Evolutionary conservation across 2,329 filamentous ascomycete genomes (phyloP).

Genomic region (Calonectria pseudoreteaudii): DNA sequence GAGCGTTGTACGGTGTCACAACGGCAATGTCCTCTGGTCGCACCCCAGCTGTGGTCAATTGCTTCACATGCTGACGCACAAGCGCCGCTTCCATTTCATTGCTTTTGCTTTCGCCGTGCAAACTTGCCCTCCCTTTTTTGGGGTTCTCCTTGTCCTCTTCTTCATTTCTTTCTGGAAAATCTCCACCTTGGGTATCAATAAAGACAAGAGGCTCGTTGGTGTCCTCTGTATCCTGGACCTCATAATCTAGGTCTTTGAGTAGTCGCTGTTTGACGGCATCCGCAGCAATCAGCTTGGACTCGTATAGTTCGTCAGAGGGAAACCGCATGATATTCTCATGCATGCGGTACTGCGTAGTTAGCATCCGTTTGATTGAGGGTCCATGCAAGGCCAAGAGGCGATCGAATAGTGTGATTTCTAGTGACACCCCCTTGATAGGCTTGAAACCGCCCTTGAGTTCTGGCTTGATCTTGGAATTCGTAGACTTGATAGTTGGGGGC

Average conservation of each 20-base stretch:
- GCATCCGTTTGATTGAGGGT: conserved; percentile 87
- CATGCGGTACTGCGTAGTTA: conserved; percentile 98
- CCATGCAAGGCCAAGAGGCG: conserved; percentile 86
- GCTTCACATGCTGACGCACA: conserved; percentile 81
- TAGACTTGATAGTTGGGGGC: conserved; percentile 92
- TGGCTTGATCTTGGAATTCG: conserved; percentile 63
- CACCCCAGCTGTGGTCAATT: conserved; percentile 83
- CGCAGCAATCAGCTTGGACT: conserved; percentile 82
- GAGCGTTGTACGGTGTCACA: conserved; percentile 96
- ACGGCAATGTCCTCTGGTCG: conserved; percentile 88
- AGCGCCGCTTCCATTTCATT: conserved; percentile 91
- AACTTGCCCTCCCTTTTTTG: conserved; percentile 58
- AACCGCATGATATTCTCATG: conserved; percentile 96
- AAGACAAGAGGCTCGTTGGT: conserved; percentile 90
- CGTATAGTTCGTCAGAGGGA: conserved; percentile 90
- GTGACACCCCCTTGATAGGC: conserved; percentile 65
- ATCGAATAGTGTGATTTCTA: conserved; percentile 95
- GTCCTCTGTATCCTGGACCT: conserved; percentile 83
- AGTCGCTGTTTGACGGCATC: conserved; percentile 81
- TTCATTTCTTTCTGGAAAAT: conserved; percentile 86
- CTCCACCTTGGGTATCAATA: conserved; percentile 95
- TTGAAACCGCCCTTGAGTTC: conserved; percentile 51
- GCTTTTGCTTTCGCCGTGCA: conserved; percentile 78
- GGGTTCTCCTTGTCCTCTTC: conserved; percentile 69
- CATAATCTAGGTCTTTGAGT: conserved; percentile 82